Conservation (phyloP, 768 basidiomycete species). For the Psilocybe cyanescens region DNA sequence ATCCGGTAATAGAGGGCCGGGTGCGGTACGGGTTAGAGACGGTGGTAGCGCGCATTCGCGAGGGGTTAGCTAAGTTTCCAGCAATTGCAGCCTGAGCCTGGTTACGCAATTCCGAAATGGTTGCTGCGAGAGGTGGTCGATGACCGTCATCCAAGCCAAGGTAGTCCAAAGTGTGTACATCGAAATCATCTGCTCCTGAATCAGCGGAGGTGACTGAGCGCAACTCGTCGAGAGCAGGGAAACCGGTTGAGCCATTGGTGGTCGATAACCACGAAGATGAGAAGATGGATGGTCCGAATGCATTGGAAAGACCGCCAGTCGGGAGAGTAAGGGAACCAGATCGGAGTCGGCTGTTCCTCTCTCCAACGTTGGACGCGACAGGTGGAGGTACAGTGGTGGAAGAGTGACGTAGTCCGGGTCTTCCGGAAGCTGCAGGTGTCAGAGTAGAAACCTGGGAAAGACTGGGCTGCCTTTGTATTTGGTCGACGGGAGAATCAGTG, state of each 20-base stretch:
- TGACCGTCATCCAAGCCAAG: conserved; percentile 85
- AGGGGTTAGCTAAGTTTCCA: conserved; percentile 77
- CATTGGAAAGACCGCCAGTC: conserved; percentile 73
- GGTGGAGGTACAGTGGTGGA: conserved; percentile 68
- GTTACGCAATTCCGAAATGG: conserved; percentile 85
- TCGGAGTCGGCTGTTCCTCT: conserved; percentile 82
- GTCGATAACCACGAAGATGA: conserved; percentile 87
- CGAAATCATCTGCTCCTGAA: conserved; percentile 83
- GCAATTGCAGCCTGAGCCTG: conserved; percentile 92
- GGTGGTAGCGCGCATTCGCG: conserved; percentile 85
- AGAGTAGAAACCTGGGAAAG: conserved; percentile 45
- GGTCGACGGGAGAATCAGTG: conserved; percentile 51
- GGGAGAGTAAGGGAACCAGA: conserved; percentile 93
- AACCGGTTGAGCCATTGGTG: conserved; percentile 57
- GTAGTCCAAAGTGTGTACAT: conserved; percentile 95
- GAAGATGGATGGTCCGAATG: conserved; percentile 89
- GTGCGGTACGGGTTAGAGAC: conserved; percentile 91
- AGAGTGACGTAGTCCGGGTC: conserved; percentile 75
- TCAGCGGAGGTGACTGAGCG: conserved; percentile 82
- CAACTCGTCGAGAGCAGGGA: conserved; percentile 76
- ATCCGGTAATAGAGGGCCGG: conserved; percentile 59
- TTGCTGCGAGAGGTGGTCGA: conserved; percentile 79
- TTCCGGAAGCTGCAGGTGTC: conserved; percentile 47
- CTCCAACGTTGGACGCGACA: conserved; percentile 53
- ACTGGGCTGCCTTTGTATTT: conserved; percentile 23